Percentiles rank a stretch among this genome's conserved stretches.
phyloP scores from a whole-genome alignment of 805 yeast genomes.

The Zygotorulaspora chibaensis region DNA sequence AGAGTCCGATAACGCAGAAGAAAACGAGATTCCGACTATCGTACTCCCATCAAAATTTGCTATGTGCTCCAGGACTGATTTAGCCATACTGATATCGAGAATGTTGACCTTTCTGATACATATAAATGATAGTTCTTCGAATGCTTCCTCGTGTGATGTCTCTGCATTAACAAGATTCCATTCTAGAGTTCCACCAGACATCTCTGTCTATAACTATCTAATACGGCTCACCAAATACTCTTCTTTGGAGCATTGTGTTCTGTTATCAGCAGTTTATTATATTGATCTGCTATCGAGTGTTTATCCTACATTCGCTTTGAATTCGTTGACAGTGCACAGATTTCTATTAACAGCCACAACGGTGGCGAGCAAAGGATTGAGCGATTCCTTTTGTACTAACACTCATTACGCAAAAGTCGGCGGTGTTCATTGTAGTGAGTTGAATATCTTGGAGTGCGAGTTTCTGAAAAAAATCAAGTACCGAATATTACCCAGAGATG shows the following conservation, averaged over 20 bases:
- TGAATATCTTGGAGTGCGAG: constrained; percentile 85
- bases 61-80: constrained; percentile 63
- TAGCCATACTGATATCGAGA: constrained; percentile 67
- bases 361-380: constrained; percentile 82
- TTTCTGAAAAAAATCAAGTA: constrained; percentile 77
- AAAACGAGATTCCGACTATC: constrained; percentile 18
- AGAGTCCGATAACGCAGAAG: constrained; percentile 1
- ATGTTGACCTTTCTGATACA: constrained; percentile 73
- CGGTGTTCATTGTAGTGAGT: constrained; percentile 77
- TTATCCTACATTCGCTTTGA: constrained; percentile 75
- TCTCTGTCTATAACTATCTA: constrained; percentile 73
- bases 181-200: constrained; percentile 87
- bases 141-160: constrained; percentile 1
- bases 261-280: constrained; percentile 80
- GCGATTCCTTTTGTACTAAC: constrained; percentile 92
- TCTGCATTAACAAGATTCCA: constrained; percentile 75
- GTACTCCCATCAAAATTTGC: constrained; percentile 44
- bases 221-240: constrained; percentile 78
- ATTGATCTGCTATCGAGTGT: constrained; percentile 78
- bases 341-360: constrained; percentile 87
- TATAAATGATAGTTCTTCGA: constrained; percentile 53
- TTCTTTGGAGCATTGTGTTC: constrained; percentile 75
- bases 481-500: constrained; percentile 59
- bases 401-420: constrained; percentile 95
- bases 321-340: constrained; percentile 90